Evolutionary conservation across 139 green algal genomes (phyloP).

Genomic region (Zygnema circumcarinatum): DNA sequence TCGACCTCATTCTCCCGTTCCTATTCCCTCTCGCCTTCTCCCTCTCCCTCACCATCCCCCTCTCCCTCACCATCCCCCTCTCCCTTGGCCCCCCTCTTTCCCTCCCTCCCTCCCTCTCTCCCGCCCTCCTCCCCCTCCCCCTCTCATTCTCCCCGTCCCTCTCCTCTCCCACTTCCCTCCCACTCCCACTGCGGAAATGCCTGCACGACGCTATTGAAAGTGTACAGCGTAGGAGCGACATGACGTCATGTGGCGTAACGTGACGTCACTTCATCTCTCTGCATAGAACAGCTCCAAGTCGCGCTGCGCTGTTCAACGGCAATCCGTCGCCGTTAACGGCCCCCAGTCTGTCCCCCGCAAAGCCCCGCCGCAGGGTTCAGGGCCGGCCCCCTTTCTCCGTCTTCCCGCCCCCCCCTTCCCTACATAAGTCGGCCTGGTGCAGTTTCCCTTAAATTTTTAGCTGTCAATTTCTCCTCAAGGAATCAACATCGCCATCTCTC

Average conservation of each 20-base stretch:
- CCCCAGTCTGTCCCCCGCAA: no score
- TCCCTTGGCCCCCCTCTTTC: conserved; percentile 9
- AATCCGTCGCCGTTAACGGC: no score
- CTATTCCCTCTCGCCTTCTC: not conserved
- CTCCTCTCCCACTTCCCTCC: not conserved
- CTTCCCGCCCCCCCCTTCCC: no score
- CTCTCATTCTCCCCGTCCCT: not conserved
- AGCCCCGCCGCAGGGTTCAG: no score
- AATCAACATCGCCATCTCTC: not conserved
- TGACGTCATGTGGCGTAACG: not conserved
- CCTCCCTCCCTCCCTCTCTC: conserved; percentile 36
- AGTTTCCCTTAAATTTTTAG: not conserved
- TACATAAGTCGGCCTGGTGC: not conserved
- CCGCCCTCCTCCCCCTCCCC: conserved; percentile 3
- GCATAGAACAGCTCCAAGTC: not conserved
- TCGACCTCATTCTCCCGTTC: not conserved
- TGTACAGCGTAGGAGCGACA: not conserved
- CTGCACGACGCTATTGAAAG: not conserved
- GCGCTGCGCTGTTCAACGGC: no score
- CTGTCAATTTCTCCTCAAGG: not conserved
- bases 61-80: not conserved
- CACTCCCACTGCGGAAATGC: not conserved
- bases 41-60: not conserved
- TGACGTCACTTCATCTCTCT: not conserved
- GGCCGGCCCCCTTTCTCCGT: no score